Conservation (phyloP, 768 basidiomycete species). For the Hydnum rufescens region DNA sequence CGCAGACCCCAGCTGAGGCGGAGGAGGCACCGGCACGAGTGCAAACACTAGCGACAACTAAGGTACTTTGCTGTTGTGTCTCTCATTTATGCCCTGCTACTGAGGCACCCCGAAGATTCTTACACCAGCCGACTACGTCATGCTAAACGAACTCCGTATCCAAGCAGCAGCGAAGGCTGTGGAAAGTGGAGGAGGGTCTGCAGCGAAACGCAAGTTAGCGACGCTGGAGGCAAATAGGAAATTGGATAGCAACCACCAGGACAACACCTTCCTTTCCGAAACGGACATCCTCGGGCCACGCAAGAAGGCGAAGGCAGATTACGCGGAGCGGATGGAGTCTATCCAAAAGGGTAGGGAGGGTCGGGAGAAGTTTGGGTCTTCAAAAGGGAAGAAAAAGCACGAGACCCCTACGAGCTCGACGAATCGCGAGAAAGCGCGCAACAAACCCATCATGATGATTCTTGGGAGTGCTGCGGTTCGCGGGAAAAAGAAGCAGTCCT, state of each 20-base stretch:
- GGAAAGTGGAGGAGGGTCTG: constrained; percentile 43
- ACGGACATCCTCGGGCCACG: constrained; percentile 82
- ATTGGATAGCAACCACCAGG: constrained; percentile 22
- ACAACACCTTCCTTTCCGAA: constrained; percentile 61
- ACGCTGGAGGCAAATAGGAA: constrained; percentile 56
- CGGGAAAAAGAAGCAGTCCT: constrained; percentile 64
- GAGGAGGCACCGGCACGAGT: constrained; percentile 19
- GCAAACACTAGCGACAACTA: constrained; percentile 62
- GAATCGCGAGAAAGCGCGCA: constrained; percentile 79
- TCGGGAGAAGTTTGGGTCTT: constrained; percentile 76
- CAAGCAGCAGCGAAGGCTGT: constrained; percentile 56
- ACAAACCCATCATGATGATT: constrained; percentile 94
- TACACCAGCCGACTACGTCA: constrained; percentile 88
- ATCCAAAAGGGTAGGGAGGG: constrained; percentile 89
- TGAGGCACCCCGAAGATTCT: constrained; percentile 43
- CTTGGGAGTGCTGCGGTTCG: constrained; percentile 54
- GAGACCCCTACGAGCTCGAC: constrained; percentile 67
- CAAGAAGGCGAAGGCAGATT: constrained; percentile 84
- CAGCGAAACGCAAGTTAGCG: constrained; percentile 78
- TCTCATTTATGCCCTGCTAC: neutral
- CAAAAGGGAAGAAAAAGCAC: constrained; percentile 84
- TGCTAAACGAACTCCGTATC: constrained; percentile 73
- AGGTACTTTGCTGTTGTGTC: constrained; percentile 25
- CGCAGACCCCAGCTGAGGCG: neutral
- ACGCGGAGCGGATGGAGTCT: constrained; percentile 81